A percentile compares a stretch with the other conserved stretches of the same genome.
Conservation (phyloP, 1,284 basidiomycete genomes). For the Sphagnurus paluster region DNA sequence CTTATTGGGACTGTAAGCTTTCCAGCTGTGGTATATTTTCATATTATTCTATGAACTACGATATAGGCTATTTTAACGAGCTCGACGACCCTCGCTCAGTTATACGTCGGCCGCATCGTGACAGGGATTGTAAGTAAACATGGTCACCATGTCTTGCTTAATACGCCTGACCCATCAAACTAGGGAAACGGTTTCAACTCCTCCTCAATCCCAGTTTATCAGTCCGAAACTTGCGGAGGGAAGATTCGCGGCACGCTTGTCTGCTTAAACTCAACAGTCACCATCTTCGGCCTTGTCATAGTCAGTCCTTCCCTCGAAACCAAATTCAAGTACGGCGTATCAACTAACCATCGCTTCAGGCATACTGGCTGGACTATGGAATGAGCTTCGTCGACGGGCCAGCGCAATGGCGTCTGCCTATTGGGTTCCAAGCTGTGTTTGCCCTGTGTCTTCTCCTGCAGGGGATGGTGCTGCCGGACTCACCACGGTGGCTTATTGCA, state of each 20-base stretch:
- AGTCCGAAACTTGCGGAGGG: slow-evolving; percentile 47
- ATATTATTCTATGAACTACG: neutral
- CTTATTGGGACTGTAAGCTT: slow-evolving; percentile 40
- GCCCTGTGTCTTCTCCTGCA: slow-evolving; percentile 39
- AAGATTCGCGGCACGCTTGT: slow-evolving; percentile 47
- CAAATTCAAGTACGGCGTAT: neutral
- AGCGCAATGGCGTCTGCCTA: slow-evolving; percentile 44
- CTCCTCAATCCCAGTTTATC: slow-evolving; percentile 43
- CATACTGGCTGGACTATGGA: slow-evolving; percentile 50
- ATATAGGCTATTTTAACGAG: slow-evolving; percentile 33
- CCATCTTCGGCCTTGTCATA: slow-evolving; percentile 48
- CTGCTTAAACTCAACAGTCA: slow-evolving; percentile 46
- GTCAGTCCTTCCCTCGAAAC: slow-evolving; percentile 18
- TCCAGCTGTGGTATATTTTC: neutral
- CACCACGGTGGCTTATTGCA: slow-evolving; percentile 45
- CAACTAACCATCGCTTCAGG: slow-evolving; percentile 21
- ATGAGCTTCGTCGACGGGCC: slow-evolving; percentile 39
- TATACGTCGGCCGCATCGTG: slow-evolving; percentile 53
- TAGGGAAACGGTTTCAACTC: slow-evolving; percentile 51
- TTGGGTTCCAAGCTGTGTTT: slow-evolving; percentile 46
- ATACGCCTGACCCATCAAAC: neutral
- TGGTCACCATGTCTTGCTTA: neutral
- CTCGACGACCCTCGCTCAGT: slow-evolving; percentile 41
- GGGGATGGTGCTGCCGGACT: slow-evolving; percentile 39
- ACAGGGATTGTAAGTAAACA: slow-evolving; percentile 41